Evolutionary conservation across 83 land plant species (phyloP).

Genomic region (Larix sibirica): DNA sequence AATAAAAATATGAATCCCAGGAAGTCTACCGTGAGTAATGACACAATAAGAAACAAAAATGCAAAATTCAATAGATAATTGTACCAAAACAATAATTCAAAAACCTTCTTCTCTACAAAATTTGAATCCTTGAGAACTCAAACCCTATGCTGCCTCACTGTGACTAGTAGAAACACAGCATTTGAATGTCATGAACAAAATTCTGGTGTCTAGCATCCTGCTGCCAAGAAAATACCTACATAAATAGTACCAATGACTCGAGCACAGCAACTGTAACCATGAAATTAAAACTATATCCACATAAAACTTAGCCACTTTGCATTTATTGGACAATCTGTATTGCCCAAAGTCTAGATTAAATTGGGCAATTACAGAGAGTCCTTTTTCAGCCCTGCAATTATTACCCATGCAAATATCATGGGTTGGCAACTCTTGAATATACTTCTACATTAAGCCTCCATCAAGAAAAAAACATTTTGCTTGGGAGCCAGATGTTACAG

Average conservation of each 20-base stretch:
- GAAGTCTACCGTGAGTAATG: too few relatives aligned
- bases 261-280: background rate
- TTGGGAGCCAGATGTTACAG: background rate
- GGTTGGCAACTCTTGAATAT: background rate
- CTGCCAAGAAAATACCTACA: background rate
- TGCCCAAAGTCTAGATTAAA: background rate
- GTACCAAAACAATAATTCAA: too few relatives aligned
- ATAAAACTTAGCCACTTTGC: background rate
- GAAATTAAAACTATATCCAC: background rate
- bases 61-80: too few relatives aligned
- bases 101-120: too few relatives aligned
- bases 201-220: background rate
- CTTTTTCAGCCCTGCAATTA: background rate
- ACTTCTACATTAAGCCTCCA: background rate
- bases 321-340: background rate
- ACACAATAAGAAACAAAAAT: too few relatives aligned
- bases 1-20: too few relatives aligned
- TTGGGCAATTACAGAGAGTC: background rate
- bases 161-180: too few relatives aligned
- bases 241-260: background rate
- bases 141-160: too few relatives aligned
- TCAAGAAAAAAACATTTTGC: background rate
- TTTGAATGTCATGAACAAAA: too few relatives aligned
- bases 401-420: background rate
- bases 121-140: too few relatives aligned